A percentile compares a stretch with the other conserved stretches of the same genome.
Conservation (phyloP, 306 rosid genomes). For the Prunus armeniaca region DNA sequence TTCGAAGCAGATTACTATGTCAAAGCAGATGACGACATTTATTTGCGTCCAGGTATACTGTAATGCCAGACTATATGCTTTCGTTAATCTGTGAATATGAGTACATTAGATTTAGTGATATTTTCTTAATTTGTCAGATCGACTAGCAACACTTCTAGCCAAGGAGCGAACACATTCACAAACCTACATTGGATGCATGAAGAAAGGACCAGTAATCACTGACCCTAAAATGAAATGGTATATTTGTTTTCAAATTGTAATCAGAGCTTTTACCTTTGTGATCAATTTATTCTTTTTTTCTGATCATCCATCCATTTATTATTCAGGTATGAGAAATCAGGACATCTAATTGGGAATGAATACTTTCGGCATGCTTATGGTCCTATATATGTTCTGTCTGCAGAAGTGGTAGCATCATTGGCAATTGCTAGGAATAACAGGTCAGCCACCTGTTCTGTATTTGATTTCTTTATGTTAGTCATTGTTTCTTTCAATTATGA, state of each 20-base stretch:
- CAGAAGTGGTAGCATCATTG: conserved; percentile 35
- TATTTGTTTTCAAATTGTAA: not conserved
- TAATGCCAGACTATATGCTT: not conserved
- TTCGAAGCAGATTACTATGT: conserved; percentile 44
- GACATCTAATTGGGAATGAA: conserved; percentile 34
- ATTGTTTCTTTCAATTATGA: not conserved
- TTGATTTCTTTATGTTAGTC: not conserved
- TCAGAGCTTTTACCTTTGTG: not conserved
- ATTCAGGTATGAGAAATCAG: conserved; percentile 41
- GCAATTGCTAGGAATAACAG: conserved; percentile 36
- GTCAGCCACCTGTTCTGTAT: not conserved
- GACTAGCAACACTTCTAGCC: conserved; percentile 35
- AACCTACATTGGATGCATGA: conserved; percentile 47
- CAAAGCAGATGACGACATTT: conserved; percentile 39
- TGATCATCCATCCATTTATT: not conserved
- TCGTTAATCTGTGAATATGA: not conserved
- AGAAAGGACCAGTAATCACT: conserved; percentile 42
- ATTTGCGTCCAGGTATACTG: conserved; percentile 38
- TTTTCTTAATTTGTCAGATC: conserved; percentile 26
- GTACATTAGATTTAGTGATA: not conserved
- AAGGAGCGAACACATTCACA: conserved; percentile 31
- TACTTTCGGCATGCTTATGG: conserved; percentile 39
- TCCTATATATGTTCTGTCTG: conserved; percentile 38
- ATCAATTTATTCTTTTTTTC: not conserved
- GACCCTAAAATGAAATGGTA: conserved; percentile 37